Evolutionary conservation across 371 early-diverging fungal genomes (phyloP).

Genomic region (Actinomucor elegans): DNA sequence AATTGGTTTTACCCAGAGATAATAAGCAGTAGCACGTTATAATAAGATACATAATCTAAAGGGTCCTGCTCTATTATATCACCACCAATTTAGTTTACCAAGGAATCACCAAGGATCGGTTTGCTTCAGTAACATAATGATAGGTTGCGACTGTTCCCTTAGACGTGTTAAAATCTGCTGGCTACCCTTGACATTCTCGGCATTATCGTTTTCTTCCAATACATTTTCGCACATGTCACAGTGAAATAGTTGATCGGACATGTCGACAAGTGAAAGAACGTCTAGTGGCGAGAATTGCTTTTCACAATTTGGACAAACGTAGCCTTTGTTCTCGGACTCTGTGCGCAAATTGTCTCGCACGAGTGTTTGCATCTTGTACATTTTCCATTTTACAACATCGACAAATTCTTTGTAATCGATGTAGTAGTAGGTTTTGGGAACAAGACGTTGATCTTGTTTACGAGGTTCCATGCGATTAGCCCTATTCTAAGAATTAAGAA

Average conservation of each 20-base stretch:
- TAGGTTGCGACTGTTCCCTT: slow-evolving; percentile 79
- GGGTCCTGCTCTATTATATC: slow-evolving; percentile 73
- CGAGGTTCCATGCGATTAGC: slow-evolving; percentile 61
- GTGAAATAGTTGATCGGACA: slow-evolving; percentile 49
- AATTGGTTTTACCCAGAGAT: slow-evolving; percentile 65
- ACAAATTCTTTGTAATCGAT: slow-evolving; percentile 93
- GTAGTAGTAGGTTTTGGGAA: slow-evolving; percentile 80
- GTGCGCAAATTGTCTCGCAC: slow-evolving; percentile 71
- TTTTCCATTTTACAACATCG: slow-evolving; percentile 90
- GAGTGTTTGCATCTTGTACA: slow-evolving; percentile 79
- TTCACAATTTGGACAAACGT: slow-evolving; percentile 64
- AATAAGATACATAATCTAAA: slow-evolving; percentile 78
- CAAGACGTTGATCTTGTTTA: slow-evolving; percentile 63
- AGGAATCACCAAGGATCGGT: slow-evolving; percentile 78
- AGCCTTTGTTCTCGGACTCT: slow-evolving; percentile 75
- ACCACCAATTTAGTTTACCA: too few relatives aligned
- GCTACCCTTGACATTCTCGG: slow-evolving; percentile 58
- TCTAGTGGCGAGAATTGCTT: slow-evolving; percentile 60
- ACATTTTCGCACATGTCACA: slow-evolving; percentile 63
- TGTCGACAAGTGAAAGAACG: slow-evolving; percentile 53
- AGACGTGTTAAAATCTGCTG: slow-evolving; percentile 52
- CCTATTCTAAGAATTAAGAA: slow-evolving; percentile 36
- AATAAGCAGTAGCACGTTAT: slow-evolving; percentile 89
- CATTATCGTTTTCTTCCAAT: slow-evolving; percentile 68
- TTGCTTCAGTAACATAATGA: slow-evolving; percentile 78